Conservation (phyloP, 2,329 filamentous ascomycete genomes). For the Cordyceps cicadae region DNA sequence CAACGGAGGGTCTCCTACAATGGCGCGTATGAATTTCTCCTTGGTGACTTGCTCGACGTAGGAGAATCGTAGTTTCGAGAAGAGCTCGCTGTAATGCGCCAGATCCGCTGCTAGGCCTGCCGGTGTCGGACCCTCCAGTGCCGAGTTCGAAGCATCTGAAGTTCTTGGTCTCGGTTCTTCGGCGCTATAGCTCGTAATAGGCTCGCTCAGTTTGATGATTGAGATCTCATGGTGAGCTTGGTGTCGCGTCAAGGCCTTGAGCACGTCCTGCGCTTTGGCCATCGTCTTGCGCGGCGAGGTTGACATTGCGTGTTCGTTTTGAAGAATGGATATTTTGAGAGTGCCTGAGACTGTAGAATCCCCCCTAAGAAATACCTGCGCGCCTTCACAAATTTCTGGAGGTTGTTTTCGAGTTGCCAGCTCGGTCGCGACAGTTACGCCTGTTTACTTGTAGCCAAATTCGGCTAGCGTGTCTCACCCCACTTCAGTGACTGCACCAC, state of each 20-base stretch:
- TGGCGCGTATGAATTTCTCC: conserved; percentile 90
- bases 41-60: conserved; percentile 98
- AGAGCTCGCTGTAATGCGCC: conserved; percentile 86
- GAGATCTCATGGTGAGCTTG: conserved; percentile 55
- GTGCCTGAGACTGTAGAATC: too few relatives aligned
- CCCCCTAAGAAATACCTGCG: background rate
- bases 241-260: conserved; percentile 44
- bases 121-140: conserved; percentile 61
- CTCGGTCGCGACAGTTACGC: background rate
- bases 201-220: conserved; percentile 69
- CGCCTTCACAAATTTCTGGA: background rate
- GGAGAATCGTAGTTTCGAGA: conserved; percentile 91
- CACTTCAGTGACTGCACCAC: background rate
- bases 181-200: conserved; percentile 49
- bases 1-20: conserved; percentile 81
- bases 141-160: conserved; percentile 63
- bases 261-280: conserved; percentile 30
- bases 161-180: conserved; percentile 42
- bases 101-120: conserved; percentile 75
- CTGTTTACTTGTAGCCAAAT: conserved; percentile 34
- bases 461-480: conserved; percentile 16
- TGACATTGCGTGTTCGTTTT: conserved; percentile 13
- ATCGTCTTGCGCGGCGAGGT: conserved; percentile 16
- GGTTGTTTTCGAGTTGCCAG: background rate
- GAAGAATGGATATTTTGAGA: background rate